phyloP scores from a whole-genome alignment of 1,284 basidiomycete genomes.

The Tetrapyrgos nigripes region DNA sequence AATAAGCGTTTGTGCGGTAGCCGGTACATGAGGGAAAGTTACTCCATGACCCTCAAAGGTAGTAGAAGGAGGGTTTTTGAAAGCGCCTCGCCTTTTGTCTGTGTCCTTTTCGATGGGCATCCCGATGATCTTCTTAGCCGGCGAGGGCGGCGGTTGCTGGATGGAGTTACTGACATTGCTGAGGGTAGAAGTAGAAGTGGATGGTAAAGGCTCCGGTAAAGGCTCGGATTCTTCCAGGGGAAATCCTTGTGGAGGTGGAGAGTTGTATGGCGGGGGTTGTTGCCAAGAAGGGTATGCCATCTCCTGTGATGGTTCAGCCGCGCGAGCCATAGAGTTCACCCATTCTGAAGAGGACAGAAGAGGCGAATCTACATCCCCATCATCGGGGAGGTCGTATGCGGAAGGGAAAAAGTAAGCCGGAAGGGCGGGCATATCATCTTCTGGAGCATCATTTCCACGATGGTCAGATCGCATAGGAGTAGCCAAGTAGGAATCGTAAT shows the following conservation, averaged over 20 bases:
- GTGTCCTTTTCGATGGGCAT: constrained; percentile 50
- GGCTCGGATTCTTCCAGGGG: not conserved
- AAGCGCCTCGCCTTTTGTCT: constrained; percentile 49
- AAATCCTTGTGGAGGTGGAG: not conserved
- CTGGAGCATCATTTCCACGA: not conserved
- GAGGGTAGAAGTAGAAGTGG: constrained; percentile 4
- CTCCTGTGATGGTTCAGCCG: constrained; percentile 24
- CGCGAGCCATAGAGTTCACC: constrained; percentile 48
- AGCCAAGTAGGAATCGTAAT: not conserved
- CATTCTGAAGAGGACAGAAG: constrained; percentile 37
- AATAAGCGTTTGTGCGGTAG: constrained; percentile 58
- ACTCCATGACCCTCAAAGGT: constrained; percentile 23
- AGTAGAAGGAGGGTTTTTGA: constrained; percentile 34
- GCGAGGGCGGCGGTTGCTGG: constrained; percentile 6
- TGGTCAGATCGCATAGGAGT: not conserved
- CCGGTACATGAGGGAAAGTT: constrained; percentile 40
- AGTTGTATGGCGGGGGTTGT: not conserved
- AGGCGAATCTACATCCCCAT: constrained; percentile 1
- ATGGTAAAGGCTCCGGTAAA: constrained; percentile 2
- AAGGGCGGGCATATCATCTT: not conserved
- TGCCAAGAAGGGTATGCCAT: constrained; percentile 2
- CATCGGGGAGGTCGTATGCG: constrained; percentile 1
- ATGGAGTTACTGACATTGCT: constrained; percentile 5
- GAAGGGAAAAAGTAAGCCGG: not conserved
- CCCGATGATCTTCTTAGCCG: constrained; percentile 36